Percentiles rank a stretch among this genome's conserved stretches.
Evolutionary conservation across 1,284 basidiomycete genomes (phyloP).

Genomic region (Moesziomyces parantarcticus): DNA sequence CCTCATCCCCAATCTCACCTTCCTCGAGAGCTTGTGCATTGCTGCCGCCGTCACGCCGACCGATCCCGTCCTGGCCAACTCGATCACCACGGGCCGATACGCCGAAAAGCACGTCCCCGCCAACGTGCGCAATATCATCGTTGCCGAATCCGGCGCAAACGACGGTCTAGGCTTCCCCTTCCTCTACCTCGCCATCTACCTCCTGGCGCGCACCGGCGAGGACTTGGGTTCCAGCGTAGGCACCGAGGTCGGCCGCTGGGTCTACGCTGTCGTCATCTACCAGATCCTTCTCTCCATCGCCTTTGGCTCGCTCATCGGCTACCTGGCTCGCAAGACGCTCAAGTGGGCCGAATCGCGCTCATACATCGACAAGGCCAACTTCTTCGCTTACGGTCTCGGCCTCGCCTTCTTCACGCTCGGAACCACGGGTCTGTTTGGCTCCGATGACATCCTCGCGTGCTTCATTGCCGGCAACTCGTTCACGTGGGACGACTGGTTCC

Average conservation of each 20-base stretch:
- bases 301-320: constrained; percentile 68
- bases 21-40: constrained; percentile 68
- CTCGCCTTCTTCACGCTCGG: constrained; percentile 69
- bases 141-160: constrained; percentile 69
- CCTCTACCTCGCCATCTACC: constrained; percentile 67
- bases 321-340: constrained; percentile 68
- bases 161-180: constrained; percentile 68
- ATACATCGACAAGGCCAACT: constrained; percentile 68
- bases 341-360: constrained; percentile 66
- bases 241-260: constrained; percentile 67
- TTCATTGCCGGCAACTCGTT: constrained; percentile 69
- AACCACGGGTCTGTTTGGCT: constrained; percentile 69
- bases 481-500: constrained; percentile 70
- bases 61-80: constrained; percentile 68
- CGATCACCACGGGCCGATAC: constrained; percentile 68
- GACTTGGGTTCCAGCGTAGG: constrained; percentile 59
- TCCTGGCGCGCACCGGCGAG: constrained; percentile 51
- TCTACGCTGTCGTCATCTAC: constrained; percentile 69
- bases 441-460: constrained; percentile 69
- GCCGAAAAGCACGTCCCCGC: constrained; percentile 69
- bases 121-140: constrained; percentile 68
- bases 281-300: constrained; percentile 67
- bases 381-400: constrained; percentile 68
- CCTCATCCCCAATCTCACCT: constrained; percentile 67
- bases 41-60: constrained; percentile 69